Conservation (phyloP, 371 early-diverging fungal genomes). For the Phascolomyces articulosus region DNA sequence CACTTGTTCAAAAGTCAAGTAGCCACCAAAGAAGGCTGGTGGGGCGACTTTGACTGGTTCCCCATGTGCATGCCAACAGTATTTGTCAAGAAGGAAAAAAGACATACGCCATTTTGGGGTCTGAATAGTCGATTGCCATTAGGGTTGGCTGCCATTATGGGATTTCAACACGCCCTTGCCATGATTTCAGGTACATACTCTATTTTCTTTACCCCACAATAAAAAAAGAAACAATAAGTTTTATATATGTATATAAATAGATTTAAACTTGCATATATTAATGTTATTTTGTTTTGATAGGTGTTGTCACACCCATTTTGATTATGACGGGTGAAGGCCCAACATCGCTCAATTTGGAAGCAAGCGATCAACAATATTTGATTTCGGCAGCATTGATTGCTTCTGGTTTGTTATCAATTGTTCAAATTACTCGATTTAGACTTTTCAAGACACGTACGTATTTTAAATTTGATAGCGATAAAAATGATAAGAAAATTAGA, state of each 20-base stretch:
- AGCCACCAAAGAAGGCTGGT: constrained; percentile 62
- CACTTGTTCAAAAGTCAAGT: constrained; percentile 39
- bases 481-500: too few relatives aligned
- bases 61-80: constrained; percentile 56
- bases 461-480: background rate
- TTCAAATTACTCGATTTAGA: constrained; percentile 67
- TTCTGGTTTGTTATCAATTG: constrained; percentile 54
- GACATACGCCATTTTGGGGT: constrained; percentile 61
- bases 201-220: too few relatives aligned
- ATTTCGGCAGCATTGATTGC: constrained; percentile 63
- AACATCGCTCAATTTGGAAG: constrained; percentile 48
- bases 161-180: constrained; percentile 64
- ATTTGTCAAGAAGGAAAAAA: constrained; percentile 32
- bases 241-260: too few relatives aligned
- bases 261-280: too few relatives aligned
- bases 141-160: constrained; percentile 58
- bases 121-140: constrained; percentile 59
- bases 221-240: too few relatives aligned
- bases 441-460: constrained; percentile 40
- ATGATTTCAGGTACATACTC: constrained; percentile 35
- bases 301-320: constrained; percentile 62
- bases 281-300: constrained; percentile 18
- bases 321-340: constrained; percentile 58
- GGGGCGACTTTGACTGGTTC: constrained; percentile 61
- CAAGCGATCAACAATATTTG: constrained; percentile 53